Conservation (phyloP, 1,139 yeast species). For the Yamadazyma atmosphaerica region DNA sequence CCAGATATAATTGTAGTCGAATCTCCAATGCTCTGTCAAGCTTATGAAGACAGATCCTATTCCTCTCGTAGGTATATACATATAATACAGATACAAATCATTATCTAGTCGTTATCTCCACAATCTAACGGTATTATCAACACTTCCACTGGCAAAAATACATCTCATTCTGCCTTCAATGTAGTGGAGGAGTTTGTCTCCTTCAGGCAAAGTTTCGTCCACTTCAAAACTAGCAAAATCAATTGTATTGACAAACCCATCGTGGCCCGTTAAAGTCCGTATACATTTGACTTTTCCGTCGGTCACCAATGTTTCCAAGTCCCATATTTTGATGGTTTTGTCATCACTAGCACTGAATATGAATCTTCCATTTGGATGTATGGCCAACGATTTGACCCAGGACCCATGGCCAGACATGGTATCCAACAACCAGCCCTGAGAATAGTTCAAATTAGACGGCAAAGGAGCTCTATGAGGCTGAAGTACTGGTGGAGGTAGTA, state of each 20-base stretch:
- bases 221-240: slow-evolving; percentile 52
- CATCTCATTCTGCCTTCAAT: slow-evolving; percentile 56
- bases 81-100: slow-evolving; percentile 5
- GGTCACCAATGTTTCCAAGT: slow-evolving; percentile 50
- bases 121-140: slow-evolving; percentile 52
- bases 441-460: slow-evolving; percentile 50
- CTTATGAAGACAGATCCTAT: no score
- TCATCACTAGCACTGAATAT: slow-evolving; percentile 81
- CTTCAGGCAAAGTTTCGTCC: slow-evolving; percentile 16
- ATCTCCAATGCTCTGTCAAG: no score
- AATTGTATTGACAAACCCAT: slow-evolving; percentile 65
- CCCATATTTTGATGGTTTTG: slow-evolving; percentile 78
- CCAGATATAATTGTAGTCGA: no score
- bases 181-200: no score
- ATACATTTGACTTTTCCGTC: slow-evolving; percentile 47
- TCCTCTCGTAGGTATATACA: not conserved
- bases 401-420: slow-evolving; percentile 74
- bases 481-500: slow-evolving; percentile 60
- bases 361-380: slow-evolving; percentile 77
- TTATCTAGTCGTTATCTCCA: slow-evolving; percentile 55
- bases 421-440: slow-evolving; percentile 62
- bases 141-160: slow-evolving; percentile 59
- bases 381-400: slow-evolving; percentile 73
- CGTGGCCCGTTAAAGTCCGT: slow-evolving; percentile 59
- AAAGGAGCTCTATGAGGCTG: slow-evolving; percentile 57